Conservation (phyloP, 352 stramenopile genomes). For the Phytophthora fragariaefolia region DNA sequence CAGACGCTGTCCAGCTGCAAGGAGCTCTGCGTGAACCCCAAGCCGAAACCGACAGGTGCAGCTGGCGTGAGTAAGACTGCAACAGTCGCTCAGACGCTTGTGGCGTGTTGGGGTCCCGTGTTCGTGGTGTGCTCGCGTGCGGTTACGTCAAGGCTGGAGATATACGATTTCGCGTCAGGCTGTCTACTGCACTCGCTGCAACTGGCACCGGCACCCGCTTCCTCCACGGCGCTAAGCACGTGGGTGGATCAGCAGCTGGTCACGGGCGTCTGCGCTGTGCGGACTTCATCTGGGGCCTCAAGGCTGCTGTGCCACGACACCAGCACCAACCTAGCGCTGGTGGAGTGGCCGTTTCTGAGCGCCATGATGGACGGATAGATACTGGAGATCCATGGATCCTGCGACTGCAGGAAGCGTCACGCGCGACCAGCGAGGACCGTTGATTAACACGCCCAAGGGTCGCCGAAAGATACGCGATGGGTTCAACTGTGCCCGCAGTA, state of each 20-base stretch:
- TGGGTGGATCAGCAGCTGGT: slow-evolving; percentile 41
- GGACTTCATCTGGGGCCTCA: background rate
- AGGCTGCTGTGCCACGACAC: slow-evolving; percentile 58
- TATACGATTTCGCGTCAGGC: slow-evolving; percentile 54
- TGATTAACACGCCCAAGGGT: background rate
- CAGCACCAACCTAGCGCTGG: slow-evolving; percentile 33
- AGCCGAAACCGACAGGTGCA: slow-evolving; percentile 28
- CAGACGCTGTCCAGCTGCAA: slow-evolving; percentile 25
- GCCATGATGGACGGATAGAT: slow-evolving; percentile 1
- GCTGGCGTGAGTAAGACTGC: slow-evolving; percentile 24
- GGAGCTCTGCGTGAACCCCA: slow-evolving; percentile 53
- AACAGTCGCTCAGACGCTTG: slow-evolving; percentile 52
- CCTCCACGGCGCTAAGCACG: slow-evolving; percentile 14
- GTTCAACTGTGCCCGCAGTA: slow-evolving; percentile 11
- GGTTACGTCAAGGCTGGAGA: slow-evolving; percentile 44
- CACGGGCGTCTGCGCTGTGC: slow-evolving; percentile 37
- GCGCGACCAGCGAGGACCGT: slow-evolving; percentile 4
- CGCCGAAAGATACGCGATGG: slow-evolving; percentile 18
- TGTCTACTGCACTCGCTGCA: slow-evolving; percentile 54
- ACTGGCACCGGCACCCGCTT: slow-evolving; percentile 13
- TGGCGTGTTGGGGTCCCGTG: slow-evolving; percentile 56
- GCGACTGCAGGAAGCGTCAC: background rate
- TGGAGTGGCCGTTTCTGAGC: slow-evolving; percentile 63
- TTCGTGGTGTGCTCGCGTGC: slow-evolving; percentile 54
- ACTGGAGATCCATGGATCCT: background rate